Evolutionary conservation across 1,284 basidiomycete species (phyloP).

Genomic region (Cutaneotrichosporon mucoides): DNA sequence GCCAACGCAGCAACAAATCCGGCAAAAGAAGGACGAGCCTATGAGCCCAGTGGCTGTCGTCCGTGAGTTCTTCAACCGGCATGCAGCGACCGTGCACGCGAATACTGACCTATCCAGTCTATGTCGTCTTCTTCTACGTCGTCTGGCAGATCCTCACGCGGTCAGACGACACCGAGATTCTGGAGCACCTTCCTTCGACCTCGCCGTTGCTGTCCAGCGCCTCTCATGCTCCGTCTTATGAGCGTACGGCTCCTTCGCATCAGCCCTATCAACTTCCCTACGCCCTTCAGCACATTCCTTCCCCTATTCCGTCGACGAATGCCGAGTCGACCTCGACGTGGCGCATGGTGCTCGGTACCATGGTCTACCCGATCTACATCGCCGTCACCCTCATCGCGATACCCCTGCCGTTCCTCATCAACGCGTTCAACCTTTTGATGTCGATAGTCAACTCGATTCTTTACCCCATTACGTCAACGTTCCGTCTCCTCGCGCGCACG

Average conservation of each 20-base stretch:
- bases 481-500: slow-evolving; percentile 24
- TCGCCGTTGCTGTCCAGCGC: slow-evolving; percentile 17
- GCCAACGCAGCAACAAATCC: too few relatives aligned
- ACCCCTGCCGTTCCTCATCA: slow-evolving; percentile 34
- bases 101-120: slow-evolving; percentile 26
- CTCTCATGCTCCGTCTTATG: background rate
- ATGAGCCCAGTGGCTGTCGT: slow-evolving; percentile 43
- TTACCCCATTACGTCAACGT: slow-evolving; percentile 36
- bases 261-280: slow-evolving; percentile 33
- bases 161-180: slow-evolving; percentile 41
- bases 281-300: slow-evolving; percentile 23
- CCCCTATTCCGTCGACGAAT: background rate
- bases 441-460: slow-evolving; percentile 26
- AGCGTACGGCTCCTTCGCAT: background rate
- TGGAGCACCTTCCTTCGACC: slow-evolving; percentile 27
- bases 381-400: slow-evolving; percentile 32
- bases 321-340: slow-evolving; percentile 18
- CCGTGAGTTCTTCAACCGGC: too few relatives aligned
- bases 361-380: slow-evolving; percentile 40
- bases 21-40: slow-evolving; percentile 30
- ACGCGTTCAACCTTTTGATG: slow-evolving; percentile 19
- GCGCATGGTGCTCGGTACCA: slow-evolving; percentile 21
- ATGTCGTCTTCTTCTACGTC: slow-evolving; percentile 42
- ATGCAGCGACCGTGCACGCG: too few relatives aligned
- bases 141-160: slow-evolving; percentile 46